Conservation (phyloP, 2,329 filamentous ascomycete species). For the Epichloe sibirici region DNA sequence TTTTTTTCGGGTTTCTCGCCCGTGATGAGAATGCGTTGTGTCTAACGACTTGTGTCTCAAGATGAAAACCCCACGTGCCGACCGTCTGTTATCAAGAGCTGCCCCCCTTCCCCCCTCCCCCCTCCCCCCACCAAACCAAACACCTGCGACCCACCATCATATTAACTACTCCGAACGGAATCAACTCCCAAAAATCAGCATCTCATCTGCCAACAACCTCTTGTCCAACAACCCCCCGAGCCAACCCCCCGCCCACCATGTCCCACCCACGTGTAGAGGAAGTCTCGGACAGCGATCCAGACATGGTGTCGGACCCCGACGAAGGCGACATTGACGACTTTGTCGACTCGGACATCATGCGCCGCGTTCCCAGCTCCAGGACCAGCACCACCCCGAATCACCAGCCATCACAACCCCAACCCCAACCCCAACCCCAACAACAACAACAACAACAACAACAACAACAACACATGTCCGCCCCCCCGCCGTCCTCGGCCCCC, state of each 20-base stretch:
- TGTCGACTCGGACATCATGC: slow-evolving; percentile 43
- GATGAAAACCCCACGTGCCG: too few relatives aligned
- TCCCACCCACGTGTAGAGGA: slow-evolving; percentile 86
- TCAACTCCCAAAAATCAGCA: slow-evolving; percentile 2
- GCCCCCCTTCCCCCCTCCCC: too few relatives aligned
- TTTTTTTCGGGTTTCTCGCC: too few relatives aligned
- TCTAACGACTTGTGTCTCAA: too few relatives aligned
- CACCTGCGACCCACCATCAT: too few relatives aligned
- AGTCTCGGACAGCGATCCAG: slow-evolving; percentile 67
- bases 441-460: slow-evolving; percentile 17
- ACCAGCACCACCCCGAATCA: slow-evolving; percentile 3
- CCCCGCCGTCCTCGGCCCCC: slow-evolving; percentile 17
- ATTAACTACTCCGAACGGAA: neutral
- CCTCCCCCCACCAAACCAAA: too few relatives aligned
- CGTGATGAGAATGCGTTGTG: too few relatives aligned
- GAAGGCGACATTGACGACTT: slow-evolving; percentile 70
- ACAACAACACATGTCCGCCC: slow-evolving; percentile 13
- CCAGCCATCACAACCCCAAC: neutral
- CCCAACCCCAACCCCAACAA: neutral
- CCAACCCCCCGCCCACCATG: slow-evolving; percentile 35
- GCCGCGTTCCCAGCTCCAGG: slow-evolving; percentile 20
- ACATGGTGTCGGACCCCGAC: slow-evolving; percentile 60
- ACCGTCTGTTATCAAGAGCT: too few relatives aligned
- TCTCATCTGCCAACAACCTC: neutral
- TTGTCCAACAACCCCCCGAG: neutral